A percentile compares a stretch with the other conserved stretches of the same genome.
These are phyloP conservation scores for Russula virescens DNA, from an alignment of 768 basidiomycete genomes.

Conservation along the genomic window DNA sequence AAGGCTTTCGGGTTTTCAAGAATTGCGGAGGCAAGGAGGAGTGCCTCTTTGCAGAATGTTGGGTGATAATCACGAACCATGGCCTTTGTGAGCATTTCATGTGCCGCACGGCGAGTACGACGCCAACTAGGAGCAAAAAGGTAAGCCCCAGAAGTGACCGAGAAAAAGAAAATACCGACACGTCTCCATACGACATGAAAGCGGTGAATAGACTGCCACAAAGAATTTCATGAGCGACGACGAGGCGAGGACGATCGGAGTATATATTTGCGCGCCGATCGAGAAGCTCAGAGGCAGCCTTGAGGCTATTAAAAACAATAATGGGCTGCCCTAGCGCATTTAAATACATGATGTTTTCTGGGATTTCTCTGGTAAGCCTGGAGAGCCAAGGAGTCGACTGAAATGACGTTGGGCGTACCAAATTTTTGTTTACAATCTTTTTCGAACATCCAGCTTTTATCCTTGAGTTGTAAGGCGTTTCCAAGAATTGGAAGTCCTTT, in stretches of 20 bases:
- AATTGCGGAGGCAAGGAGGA: constrained; percentile 2
- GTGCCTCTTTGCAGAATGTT: constrained; percentile 1
- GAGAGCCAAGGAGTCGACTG: not conserved
- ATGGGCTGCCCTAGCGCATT: not conserved
- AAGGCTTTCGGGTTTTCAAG: not conserved
- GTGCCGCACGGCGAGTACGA: constrained; percentile 7
- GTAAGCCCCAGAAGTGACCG: not conserved
- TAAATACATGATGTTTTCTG: constrained; percentile 4
- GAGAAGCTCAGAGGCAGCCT: constrained; percentile 2
- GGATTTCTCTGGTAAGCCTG: not conserved
- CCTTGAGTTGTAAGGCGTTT: not conserved
- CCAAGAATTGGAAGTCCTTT: constrained; percentile 4
- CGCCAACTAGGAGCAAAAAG: constrained; percentile 3
- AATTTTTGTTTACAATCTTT: not conserved
- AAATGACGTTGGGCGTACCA: not conserved
- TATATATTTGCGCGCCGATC: constrained; percentile 1
- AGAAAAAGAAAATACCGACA: not conserved
- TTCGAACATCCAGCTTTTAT: constrained; percentile 3
- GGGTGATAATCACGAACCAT: constrained; percentile 11
- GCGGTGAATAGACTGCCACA: not conserved
- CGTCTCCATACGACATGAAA: not conserved
- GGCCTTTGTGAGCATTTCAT: constrained; percentile 13
- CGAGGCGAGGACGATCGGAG: not conserved
- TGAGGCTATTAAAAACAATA: not conserved
- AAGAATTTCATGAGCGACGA: not conserved